Percentiles rank a stretch among this genome's conserved stretches.
Conservation (phyloP, 2,329 filamentous ascomycete species). For the Nothophaeocryptopus gaeumannii region DNA sequence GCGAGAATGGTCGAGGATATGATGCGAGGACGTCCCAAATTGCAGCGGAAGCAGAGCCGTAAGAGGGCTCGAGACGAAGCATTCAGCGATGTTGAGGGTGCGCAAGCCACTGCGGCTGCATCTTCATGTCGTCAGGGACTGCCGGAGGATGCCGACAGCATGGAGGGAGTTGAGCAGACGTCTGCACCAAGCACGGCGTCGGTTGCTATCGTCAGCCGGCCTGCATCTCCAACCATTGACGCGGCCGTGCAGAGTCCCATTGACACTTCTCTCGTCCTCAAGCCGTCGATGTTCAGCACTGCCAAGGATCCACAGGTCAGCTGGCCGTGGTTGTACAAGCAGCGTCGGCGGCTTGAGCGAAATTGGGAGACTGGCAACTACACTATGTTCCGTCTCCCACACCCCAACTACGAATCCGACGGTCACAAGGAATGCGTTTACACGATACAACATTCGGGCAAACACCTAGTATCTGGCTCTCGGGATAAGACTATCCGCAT, state of each 20-base stretch:
- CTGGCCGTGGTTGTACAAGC: conserved; percentile 90
- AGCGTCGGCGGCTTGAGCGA: conserved; percentile 77
- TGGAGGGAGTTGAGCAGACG: conserved; percentile 22
- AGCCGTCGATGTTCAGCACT: conserved; percentile 18
- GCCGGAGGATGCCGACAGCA: conserved; percentile 1
- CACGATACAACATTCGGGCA: conserved; percentile 81
- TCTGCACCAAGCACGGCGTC: too few species aligned
- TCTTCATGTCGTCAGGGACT: too few species aligned
- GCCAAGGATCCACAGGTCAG: conserved; percentile 63
- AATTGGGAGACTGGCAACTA: conserved; percentile 87
- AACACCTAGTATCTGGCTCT: conserved; percentile 89
- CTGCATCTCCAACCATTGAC: neutral
- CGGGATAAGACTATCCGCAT: conserved; percentile 83
- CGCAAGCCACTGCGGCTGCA: too few species aligned
- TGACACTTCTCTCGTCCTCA: conserved; percentile 6
- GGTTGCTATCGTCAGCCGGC: neutral
- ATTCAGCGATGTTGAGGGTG: conserved; percentile 31
- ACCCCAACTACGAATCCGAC: conserved; percentile 74
- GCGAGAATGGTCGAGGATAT: conserved; percentile 38
- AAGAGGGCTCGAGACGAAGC: conserved; percentile 34
- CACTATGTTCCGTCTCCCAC: conserved; percentile 84
- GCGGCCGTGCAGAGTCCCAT: neutral
- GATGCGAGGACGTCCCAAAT: conserved; percentile 31
- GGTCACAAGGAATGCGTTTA: conserved; percentile 93
- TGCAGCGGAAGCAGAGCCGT: conserved; percentile 26